Evolutionary conservation across 192 early-diverging fungal genomes (phyloP), one percentile per base, ranked within the genome.

Genomic region (Lunasporangiospora selenospora): DNA sequence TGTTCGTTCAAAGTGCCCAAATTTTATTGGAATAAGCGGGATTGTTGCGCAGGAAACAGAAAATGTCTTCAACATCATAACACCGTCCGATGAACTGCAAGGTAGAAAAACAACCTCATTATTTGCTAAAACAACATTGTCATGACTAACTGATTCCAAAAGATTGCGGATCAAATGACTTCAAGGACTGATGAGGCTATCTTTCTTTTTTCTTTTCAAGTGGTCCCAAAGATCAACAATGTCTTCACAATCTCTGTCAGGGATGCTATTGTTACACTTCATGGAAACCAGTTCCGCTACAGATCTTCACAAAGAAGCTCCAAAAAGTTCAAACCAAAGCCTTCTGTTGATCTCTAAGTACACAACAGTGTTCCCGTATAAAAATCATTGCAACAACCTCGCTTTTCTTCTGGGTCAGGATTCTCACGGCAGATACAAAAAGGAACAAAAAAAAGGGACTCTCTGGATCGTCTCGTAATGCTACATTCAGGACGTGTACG

Each of bases 31-130:
- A 4, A 52, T 88, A 2, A 75, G 78, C 23, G 94, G 95, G 8
- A 95, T 96, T 48, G 79, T 91, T 5, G 85, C 94, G 16, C 90
- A 94, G 59, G 95, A 98, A 56, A 95, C 94, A 0, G 92, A 95
- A 46, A 92, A 91, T 58, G 85, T 89, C 46, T 93, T 98, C 57
- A 81, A 87, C 38, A 76, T 96, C 6, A 87, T 95, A 13, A 93
- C 92, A 3, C 39, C 50, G 12, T 75, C 84, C n/a, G 78, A 94
- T 62, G 66, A 67, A 6, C 59, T 92, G 15, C 86, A 85, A 77
- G 71, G 82, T 85, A 80, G 32, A 6, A 24, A 23, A 6, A 16
- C 23, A 19, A 24, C 16, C 24, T 5, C 11, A 11, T 6, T 19
- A 6, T 37, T 12, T 12, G 38, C 37, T 6, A 48, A 38, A 53